phyloP scores from a whole-genome alignment of 140 eudicot genomes.

The Flaveria floridana region DNA sequence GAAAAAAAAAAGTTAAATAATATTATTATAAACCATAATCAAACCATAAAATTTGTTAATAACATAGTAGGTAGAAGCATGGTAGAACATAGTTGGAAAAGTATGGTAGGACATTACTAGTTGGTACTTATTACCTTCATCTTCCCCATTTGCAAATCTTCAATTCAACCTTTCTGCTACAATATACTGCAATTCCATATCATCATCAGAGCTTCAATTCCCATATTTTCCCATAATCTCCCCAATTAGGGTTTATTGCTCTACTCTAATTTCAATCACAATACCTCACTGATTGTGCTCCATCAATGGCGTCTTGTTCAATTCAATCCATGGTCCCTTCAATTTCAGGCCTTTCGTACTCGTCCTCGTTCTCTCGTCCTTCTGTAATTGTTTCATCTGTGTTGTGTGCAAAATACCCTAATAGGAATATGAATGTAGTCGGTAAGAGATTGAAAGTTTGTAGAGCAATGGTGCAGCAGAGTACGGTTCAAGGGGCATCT shows the following conservation, averaged over 20 bases:
- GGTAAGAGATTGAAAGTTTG: conserved; percentile 30
- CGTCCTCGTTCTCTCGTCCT: conserved; percentile 26
- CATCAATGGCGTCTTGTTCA: conserved; percentile 52
- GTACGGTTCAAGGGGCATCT: conserved; percentile 67
- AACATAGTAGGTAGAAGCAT: background rate
- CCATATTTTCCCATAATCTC: conserved; percentile 11
- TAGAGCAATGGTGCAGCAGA: conserved; percentile 57
- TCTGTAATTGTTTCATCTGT: conserved; percentile 31
- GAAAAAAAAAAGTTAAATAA: too few species aligned
- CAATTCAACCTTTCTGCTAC: conserved; percentile 26
- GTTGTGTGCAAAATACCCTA: conserved; percentile 26
- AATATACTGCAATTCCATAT: background rate
- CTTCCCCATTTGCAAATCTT: conserved; percentile 10
- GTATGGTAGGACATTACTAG: conserved; percentile 27
- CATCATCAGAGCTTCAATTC: conserved; percentile 2
- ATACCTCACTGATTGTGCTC: background rate
- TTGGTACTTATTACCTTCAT: background rate
- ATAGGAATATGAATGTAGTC: conserved; percentile 14
- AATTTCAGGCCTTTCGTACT: conserved; percentile 29
- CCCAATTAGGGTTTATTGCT: conserved; percentile 28
- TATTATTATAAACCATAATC: too few species aligned
- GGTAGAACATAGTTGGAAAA: background rate
- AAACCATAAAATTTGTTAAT: background rate
- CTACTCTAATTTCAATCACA: conserved; percentile 18
- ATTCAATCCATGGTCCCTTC: conserved; percentile 41